A percentile compares a stretch with the other conserved stretches of the same genome.
Evolutionary conservation across 2,329 filamentous ascomycete genomes (phyloP).

Genomic region (Verticillium longisporum): DNA sequence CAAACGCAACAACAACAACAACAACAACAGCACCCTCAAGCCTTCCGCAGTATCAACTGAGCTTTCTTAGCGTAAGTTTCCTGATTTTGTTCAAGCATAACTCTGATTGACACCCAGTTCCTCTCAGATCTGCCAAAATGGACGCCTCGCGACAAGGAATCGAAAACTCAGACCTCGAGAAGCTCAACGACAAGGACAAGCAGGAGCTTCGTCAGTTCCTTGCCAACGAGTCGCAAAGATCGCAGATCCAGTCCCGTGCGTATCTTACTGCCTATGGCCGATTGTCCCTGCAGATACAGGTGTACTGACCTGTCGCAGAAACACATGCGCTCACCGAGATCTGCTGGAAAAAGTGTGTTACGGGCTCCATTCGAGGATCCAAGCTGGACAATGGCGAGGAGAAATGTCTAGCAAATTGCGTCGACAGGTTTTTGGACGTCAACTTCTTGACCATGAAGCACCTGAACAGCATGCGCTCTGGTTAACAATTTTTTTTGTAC

Average conservation of each 20-base stretch:
- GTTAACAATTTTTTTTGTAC: not conserved
- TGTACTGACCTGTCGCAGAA: conserved; percentile 25
- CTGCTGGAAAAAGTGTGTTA: conserved; percentile 94
- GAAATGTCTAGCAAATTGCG: conserved; percentile 82
- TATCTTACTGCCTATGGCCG: conserved; percentile 1
- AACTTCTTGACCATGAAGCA: conserved; percentile 82
- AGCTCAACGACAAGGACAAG: conserved; percentile 77
- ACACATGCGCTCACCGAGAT: conserved; percentile 57
- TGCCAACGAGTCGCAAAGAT: conserved; percentile 76
- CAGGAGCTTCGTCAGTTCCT: conserved; percentile 83
- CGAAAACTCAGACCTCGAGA: conserved; percentile 58
- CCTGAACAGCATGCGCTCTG: conserved; percentile 54
- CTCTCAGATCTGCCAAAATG: conserved; percentile 17
- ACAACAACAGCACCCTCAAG: not conserved
- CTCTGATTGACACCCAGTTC: not conserved
- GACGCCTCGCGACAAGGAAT: conserved; percentile 28
- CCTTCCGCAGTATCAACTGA: not conserved
- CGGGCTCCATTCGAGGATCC: conserved; percentile 61
- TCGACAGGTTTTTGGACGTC: conserved; percentile 87
- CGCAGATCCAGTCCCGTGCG: conserved; percentile 55
- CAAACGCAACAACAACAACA: not conserved
- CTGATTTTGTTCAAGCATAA: not conserved
- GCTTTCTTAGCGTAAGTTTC: not conserved
- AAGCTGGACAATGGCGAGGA: conserved; percentile 74
- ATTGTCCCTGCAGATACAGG: too few relatives aligned